Evolutionary conservation across 352 stramenopile genomes (phyloP), one percentile per base, ranked within the genome.

Genomic region (Phytophthora megakarya): DNA sequence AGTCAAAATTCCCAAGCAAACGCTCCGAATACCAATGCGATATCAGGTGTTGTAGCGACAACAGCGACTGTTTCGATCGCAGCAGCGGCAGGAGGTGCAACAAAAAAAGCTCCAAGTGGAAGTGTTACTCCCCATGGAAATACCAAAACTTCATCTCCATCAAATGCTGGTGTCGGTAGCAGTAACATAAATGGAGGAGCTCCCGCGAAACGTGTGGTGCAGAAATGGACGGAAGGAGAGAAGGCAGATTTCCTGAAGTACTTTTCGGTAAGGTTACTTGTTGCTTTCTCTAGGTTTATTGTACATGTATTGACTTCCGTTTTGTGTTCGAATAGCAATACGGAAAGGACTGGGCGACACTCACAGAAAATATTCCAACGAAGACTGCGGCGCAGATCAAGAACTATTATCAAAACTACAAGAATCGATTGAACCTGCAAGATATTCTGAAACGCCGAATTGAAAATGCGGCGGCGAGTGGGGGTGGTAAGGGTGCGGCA

Each of bases 401-500:
- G 62, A 97, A 97, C 40, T 97, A 96, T 69, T 97, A 96, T 56
- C 90, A 97, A 65, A 97, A 97, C 56, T 97, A 97, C 74, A 97
- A 97, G 80, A 96, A 96, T 39, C 73, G 88, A 5, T 72, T 97
- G 12, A 92, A 92, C 21, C 53, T 97, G 16, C 88, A 97, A 65
- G 88, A 96, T 54, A 92, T 95, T 38, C 50, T 96, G 32, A 94
- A 92, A 69, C 83, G 88, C 45, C 72, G 88, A 7, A 86, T 91
- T 21, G 86, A 95, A 26, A 78, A 66, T 33, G 58, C 65, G 26
- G 67, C 65, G 30, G 48, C 49, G n/a, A 73, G 50, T 66, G 75
- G 65, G 38, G 45, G 51, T 8, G 43, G n/a, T 39, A 70, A 69
- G 22, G 44, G 51, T 32, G 48, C 26, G 13, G 13, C 48, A 3